Evolutionary conservation across 176 grass and related monocot species (phyloP).

Genomic region (bread wheat (Triticum aestivum)): DNA sequence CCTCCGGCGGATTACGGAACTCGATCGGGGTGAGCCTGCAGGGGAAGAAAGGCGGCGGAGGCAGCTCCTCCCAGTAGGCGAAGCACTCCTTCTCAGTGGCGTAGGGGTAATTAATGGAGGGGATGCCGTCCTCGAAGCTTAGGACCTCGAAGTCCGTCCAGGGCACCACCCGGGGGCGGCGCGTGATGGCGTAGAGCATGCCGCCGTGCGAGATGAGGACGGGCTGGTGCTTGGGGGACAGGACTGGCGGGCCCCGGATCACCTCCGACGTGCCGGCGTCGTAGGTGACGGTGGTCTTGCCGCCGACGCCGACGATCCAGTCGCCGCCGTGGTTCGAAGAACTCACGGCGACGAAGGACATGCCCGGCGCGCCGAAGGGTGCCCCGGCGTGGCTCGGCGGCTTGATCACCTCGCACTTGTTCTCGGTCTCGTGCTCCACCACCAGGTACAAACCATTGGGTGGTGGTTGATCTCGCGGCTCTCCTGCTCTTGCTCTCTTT

Average conservation of each 20-base stretch:
- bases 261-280: neutral
- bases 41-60: neutral
- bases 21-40: neutral
- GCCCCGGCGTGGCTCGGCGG: neutral
- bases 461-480: no score
- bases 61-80: neutral
- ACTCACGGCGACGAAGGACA: neutral
- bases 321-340: neutral
- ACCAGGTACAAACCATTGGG: neutral
- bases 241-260: neutral
- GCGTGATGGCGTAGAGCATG: slow-evolving; percentile 1
- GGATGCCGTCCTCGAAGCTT: neutral
- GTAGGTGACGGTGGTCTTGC: neutral
- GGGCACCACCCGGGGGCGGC: neutral
- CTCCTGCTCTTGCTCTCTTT: no score
- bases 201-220: slow-evolving; percentile 1
- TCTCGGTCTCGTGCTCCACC: neutral
- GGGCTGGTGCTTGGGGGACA: neutral
- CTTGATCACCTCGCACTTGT: neutral
- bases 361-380: neutral
- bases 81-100: neutral
- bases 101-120: neutral
- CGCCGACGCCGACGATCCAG: neutral
- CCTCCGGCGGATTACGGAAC: neutral
- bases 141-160: neutral